Evolutionary conservation across 2,329 filamentous ascomycete species (phyloP), one percentile per base, ranked within the genome.

Genomic region (Aotearoamyces nothofagi): DNA sequence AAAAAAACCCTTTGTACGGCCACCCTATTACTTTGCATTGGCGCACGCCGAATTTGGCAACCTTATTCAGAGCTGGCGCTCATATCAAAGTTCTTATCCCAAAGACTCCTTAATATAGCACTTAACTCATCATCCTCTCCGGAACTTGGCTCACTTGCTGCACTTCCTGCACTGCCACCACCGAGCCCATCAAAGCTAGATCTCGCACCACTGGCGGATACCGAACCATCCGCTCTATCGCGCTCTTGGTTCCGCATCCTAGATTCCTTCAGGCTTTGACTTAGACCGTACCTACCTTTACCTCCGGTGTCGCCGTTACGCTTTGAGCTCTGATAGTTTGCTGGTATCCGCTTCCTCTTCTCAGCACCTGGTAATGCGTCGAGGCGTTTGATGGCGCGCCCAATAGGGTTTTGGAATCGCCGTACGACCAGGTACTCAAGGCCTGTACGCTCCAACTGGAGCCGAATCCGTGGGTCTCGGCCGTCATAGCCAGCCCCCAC

Each of bases 351-450:
- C 35, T 56, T 55, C 17, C 53, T 57, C 44, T 60, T 66, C 29
- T 69, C 58, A 16, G 56, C 48, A 5, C 63, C 64, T 0, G 68
- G 63, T 1, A 71, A 53, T 27, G 63, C 57, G 16, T 60, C 50
- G 8, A 76, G 47, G 15, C 70, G 58, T 15, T 51, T 49, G 11
- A 82, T 53, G 1, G 73, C 75, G 25, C 75, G 64, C 4, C 66
- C 69, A 11, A 82, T 61, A 0, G 78, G 75, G 40, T 80, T 78
- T 43, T 79, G 73, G 45, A 77, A 77, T 24, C 78, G 61, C 30
- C 76, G 65, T 17, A 83, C 73, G 6, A 80, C 76, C n/a, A 74
- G 61, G 47, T 81, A 82, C 45, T 82, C 77, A 51, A 78, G 67
- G 10, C 71, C 72, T 1, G 76, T 78, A 26, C 72, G 64, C 46